Evolutionary conservation across 176 grass and related monocot species (phyloP).

Genomic region (Carex kokanica): DNA sequence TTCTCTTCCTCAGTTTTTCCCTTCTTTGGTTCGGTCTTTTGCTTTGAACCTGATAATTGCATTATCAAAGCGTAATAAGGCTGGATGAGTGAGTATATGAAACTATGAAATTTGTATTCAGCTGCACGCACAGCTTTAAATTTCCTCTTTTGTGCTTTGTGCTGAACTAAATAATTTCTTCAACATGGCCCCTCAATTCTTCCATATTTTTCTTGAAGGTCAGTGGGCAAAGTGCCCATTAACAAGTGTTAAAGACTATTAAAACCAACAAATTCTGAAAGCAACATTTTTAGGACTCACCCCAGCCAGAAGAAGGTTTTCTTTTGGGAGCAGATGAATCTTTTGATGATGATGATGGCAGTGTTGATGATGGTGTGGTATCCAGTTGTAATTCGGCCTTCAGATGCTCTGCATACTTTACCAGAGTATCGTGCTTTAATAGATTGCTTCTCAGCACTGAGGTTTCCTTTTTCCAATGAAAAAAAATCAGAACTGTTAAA

Average conservation of each 20-base stretch:
- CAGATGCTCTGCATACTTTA: constrained; percentile 52
- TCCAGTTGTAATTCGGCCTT: constrained; percentile 49
- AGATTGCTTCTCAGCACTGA: constrained; percentile 68
- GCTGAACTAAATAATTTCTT: not conserved
- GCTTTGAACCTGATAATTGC: constrained; percentile 51
- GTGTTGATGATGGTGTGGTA: constrained; percentile 38
- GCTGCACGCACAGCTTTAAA: not conserved
- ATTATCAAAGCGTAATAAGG: constrained; percentile 27
- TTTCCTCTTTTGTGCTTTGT: not conserved
- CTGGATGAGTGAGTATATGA: constrained; percentile 11
- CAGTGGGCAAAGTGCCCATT: too few species aligned
- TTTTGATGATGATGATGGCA: constrained; percentile 36
- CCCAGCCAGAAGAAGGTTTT: constrained; percentile 49
- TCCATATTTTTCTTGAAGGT: not conserved
- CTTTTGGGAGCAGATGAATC: constrained; percentile 45
- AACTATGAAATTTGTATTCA: not conserved
- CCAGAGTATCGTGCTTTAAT: constrained; percentile 66
- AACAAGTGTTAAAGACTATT: not conserved
- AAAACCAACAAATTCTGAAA: constrained; percentile 1
- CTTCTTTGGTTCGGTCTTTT: constrained; percentile 65
- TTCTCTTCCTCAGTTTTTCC: constrained; percentile 82
- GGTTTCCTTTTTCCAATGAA: constrained; percentile 50
- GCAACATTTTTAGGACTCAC: constrained; percentile 35
- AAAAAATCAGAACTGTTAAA: not conserved
- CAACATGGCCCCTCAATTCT: not conserved